Conservation (phyloP, 2,329 filamentous ascomycete genomes). For the Lachnellula subtilissima region DNA sequence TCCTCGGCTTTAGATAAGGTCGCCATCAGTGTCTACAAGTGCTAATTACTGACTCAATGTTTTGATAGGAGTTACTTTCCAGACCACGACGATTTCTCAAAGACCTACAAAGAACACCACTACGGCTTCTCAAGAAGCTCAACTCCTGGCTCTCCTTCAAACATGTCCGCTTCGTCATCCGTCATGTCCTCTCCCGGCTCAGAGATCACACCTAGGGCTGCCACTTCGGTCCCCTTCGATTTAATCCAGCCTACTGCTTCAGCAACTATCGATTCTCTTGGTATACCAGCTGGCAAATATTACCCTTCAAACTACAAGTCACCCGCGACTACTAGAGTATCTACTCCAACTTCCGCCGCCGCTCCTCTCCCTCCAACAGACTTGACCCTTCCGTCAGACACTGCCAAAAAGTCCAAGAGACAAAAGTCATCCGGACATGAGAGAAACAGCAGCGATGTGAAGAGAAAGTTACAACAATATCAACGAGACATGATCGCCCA, state of each 20-base stretch:
- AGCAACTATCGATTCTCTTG: constrained; percentile 14
- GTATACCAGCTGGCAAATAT: constrained; percentile 56
- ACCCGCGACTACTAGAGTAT: constrained; percentile 25
- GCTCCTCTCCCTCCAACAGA: constrained; percentile 28
- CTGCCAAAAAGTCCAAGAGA: constrained; percentile 16
- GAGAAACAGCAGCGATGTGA: constrained; percentile 44
- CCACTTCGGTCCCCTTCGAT: constrained; percentile 8
- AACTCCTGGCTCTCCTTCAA: constrained; percentile 7
- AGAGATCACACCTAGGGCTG: constrained; percentile 8
- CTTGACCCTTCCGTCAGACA: constrained; percentile 26
- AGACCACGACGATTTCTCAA: constrained; percentile 46
- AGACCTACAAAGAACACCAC: constrained; percentile 5
- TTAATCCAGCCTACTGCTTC: constrained; percentile 6
- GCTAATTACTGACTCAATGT: background rate
- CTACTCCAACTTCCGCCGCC: constrained; percentile 10
- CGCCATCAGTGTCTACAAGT: background rate
- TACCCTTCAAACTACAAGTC: constrained; percentile 58
- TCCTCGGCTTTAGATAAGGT: background rate
- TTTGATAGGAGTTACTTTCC: constrained; percentile 54
- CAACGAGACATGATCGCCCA: constrained; percentile 58
- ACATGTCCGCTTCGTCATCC: constrained; percentile 32
- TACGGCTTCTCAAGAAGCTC: constrained; percentile 2
- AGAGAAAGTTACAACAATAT: constrained; percentile 51
- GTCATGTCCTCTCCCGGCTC: constrained; percentile 22
- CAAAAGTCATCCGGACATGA: constrained; percentile 33